phyloP scores from a whole-genome alignment of 257 asterid genomes.

The Knoxia roxburghii region DNA sequence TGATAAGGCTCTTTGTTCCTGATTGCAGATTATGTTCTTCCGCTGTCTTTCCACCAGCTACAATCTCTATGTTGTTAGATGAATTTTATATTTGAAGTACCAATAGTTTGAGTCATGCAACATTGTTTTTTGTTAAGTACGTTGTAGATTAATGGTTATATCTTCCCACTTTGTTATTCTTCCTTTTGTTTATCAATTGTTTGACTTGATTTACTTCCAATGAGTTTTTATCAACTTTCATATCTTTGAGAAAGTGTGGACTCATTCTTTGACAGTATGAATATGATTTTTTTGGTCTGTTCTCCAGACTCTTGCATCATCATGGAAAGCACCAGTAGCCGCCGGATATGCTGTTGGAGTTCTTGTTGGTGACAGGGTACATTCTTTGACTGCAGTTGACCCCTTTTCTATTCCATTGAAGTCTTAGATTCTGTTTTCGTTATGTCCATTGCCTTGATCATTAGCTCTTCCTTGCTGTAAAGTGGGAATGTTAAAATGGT shows the following conservation, averaged over 20 bases:
- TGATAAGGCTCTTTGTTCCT: neutral
- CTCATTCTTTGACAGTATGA: neutral
- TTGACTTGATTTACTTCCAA: neutral
- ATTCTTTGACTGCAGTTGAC: constrained; percentile 16
- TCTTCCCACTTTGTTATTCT: neutral
- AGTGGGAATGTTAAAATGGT: neutral
- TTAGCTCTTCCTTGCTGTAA: neutral
- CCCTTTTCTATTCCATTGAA: constrained; percentile 6
- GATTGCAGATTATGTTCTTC: neutral
- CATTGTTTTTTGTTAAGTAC: neutral
- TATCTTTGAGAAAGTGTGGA: too few species aligned
- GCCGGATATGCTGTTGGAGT: constrained; percentile 61
- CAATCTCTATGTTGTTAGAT: neutral
- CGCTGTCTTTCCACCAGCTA: neutral
- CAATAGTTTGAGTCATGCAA: neutral
- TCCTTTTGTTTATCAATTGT: neutral
- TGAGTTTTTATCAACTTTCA: too few species aligned
- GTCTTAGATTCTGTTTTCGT: constrained; percentile 2
- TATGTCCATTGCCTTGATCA: neutral
- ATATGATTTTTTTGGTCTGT: constrained; percentile 20
- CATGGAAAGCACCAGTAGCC: constrained; percentile 51
- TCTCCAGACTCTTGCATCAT: constrained; percentile 50
- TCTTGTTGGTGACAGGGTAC: constrained; percentile 67
- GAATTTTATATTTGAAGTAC: neutral
- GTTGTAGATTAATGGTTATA: neutral